phyloP scores from a whole-genome alignment of 1,284 basidiomycete species.

The Mycena sp. region DNA sequence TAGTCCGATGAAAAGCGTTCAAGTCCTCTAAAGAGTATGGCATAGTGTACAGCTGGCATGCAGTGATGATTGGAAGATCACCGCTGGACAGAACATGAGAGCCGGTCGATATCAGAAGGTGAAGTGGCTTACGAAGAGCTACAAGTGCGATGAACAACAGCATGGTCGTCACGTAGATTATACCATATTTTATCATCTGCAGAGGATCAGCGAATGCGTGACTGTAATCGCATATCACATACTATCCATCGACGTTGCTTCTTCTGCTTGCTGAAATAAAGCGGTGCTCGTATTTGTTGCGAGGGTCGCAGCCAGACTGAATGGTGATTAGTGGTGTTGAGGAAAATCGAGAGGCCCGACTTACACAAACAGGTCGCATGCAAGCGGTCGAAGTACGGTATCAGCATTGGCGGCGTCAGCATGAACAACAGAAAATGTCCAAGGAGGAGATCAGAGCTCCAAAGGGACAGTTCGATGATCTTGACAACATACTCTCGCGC shows the following conservation, averaged over 20 bases:
- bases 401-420: conserved; percentile 76
- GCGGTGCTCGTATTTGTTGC: conserved; percentile 62
- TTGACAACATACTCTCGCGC: conserved; percentile 91
- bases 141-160: conserved; percentile 82
- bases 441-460: conserved; percentile 80
- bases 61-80: conserved; percentile 65
- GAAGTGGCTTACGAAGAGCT: conserved; percentile 67
- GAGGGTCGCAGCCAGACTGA: conserved; percentile 72
- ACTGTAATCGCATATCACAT: conserved; percentile 39
- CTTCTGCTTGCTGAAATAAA: conserved; percentile 91
- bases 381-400: conserved; percentile 79
- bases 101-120: not conserved
- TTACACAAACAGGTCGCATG: conserved; percentile 81
- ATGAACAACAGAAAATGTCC: conserved; percentile 78
- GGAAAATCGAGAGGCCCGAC: conserved; percentile 38
- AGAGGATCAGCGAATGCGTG: not conserved
- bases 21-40: conserved; percentile 62
- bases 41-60: conserved; percentile 74
- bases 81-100: conserved; percentile 52
- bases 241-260: conserved; percentile 89
- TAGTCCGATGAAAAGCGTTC: conserved; percentile 16
- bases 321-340: conserved; percentile 51
- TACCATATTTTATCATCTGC: conserved; percentile 9
- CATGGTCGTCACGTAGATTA: conserved; percentile 57
- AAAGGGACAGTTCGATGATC: conserved; percentile 83